Conservation (phyloP, 2,329 filamentous ascomycete species). For the Helminthosporium solani region DNA sequence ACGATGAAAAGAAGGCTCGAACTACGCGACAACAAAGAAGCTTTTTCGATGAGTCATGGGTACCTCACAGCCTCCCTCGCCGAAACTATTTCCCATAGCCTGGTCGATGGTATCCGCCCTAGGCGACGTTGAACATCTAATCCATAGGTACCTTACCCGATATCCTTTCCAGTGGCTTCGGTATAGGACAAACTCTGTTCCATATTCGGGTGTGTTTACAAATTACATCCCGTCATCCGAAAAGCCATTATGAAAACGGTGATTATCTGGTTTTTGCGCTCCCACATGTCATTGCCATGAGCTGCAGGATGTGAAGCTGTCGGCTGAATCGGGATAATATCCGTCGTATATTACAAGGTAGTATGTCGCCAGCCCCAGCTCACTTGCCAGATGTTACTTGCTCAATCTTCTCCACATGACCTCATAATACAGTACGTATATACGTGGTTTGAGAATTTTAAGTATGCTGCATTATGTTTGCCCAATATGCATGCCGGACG, state of each 20-base stretch:
- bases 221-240: neutral
- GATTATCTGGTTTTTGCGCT: neutral
- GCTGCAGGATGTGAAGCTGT: neutral
- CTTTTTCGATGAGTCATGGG: too few species aligned
- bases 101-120: conserved; percentile 9
- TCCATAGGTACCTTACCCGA: neutral
- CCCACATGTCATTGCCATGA: neutral
- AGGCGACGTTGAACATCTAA: neutral
- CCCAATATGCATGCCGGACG: neutral
- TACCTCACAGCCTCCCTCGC: neutral
- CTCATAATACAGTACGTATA: conserved; percentile 1
- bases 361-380: neutral
- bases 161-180: neutral
- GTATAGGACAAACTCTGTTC: neutral
- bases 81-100: neutral
- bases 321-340: conserved; percentile 3
- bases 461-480: neutral
- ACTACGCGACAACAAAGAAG: too few species aligned
- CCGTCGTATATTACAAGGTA: neutral
- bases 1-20: neutral
- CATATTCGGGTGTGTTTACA: neutral
- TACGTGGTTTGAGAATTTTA: neutral
- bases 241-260: neutral
- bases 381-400: neutral
- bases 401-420: conserved; percentile 1